Evolutionary conservation across 2,329 filamentous ascomycete genomes (phyloP), one percentile per base, ranked within the genome.

Genomic region (Fusarium liriodendri): DNA sequence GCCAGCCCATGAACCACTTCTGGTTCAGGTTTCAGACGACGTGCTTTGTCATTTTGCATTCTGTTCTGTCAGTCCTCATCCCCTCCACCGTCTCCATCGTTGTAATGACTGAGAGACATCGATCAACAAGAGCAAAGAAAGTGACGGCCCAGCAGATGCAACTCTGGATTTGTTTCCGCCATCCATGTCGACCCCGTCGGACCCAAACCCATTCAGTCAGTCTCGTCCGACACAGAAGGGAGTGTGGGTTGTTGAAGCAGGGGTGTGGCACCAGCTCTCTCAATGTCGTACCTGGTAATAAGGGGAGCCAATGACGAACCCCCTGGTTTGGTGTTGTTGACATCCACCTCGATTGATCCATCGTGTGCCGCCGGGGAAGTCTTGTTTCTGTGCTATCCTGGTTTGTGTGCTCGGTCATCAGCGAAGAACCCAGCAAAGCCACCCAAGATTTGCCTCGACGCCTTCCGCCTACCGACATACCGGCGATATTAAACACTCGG

Each of bases 131-230:
- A 71, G 64, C 57, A 66, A 69, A 50, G 62, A 75, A 52, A 62
- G 27, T 70, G 71, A 62, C 66, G 67, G 66, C 67, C 47, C 67
- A 66, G 66, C 58, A 63, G 70, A 70, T 69, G 62, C 64, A 47
- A 75, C 67, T 67, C 64, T 77, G 65, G 66, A 67, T 77, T 75
- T 74, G 71, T 75, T 77, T 77, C 73, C 75, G 75, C 65, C 42
- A 70, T 70, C 70, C 76, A 68, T 75, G 76, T 64, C 66, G 65
- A 66, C 62, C 52, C 67, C 40, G 66, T 73, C 73, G 72, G 74
- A 54, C 64, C 62, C 73, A 76, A 74, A 58, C 70, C 73, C 64
- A 68, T 67, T 79, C 67, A 63, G 77, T 76, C 62, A 70, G 64
- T 78, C 71, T 74, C 62, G 70, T 78, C 77, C 77, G 78, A 78